Conservation (phyloP, 805 yeast genomes). For the Lachancea quebecensis region DNA sequence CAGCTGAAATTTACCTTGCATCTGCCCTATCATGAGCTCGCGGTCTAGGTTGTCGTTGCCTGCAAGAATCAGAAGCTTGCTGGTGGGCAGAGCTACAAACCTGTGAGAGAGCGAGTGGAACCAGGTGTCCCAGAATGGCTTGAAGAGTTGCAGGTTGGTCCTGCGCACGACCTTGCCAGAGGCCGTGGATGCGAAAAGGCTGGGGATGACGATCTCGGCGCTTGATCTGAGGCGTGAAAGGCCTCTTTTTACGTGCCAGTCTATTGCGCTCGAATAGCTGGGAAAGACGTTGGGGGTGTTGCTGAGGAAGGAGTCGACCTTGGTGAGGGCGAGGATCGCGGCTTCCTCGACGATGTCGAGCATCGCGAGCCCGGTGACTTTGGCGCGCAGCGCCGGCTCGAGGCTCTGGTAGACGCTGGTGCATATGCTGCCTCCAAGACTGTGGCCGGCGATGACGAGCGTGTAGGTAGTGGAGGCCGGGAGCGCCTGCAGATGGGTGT, state of each 20-base stretch:
- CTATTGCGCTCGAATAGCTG: conserved; percentile 52
- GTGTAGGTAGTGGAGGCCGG: conserved; percentile 17
- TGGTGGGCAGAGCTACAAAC: conserved; percentile 44
- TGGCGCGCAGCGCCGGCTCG: conserved; percentile 13
- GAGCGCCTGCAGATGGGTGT: conserved; percentile 7
- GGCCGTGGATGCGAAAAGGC: conserved; percentile 36
- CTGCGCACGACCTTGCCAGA: conserved; percentile 46
- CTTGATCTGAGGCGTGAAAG: conserved; percentile 51
- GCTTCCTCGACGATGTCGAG: conserved; percentile 94
- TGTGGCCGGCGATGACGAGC: conserved; percentile 73
- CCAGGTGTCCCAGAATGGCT: conserved; percentile 78
- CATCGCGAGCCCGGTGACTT: conserved; percentile 62
- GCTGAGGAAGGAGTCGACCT: conserved; percentile 61
- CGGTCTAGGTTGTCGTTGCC: conserved; percentile 88
- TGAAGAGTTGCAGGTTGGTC: conserved; percentile 54
- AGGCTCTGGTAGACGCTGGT: conserved; percentile 41
- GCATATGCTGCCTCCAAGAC: conserved; percentile 85
- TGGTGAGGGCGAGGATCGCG: conserved; percentile 60
- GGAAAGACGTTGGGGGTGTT: conserved; percentile 58
- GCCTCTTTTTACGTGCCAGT: conserved; percentile 67
- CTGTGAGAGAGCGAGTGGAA: conserved; percentile 56
- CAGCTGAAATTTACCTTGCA: conserved; percentile 95
- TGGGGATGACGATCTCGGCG: conserved; percentile 75
- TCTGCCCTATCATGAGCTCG: conserved; percentile 84
- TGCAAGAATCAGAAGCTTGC: conserved; percentile 73